These are phyloP conservation scores for Spathaspora girioi DNA, from an alignment of 805 yeast species.

Conservation along the genomic window DNA sequence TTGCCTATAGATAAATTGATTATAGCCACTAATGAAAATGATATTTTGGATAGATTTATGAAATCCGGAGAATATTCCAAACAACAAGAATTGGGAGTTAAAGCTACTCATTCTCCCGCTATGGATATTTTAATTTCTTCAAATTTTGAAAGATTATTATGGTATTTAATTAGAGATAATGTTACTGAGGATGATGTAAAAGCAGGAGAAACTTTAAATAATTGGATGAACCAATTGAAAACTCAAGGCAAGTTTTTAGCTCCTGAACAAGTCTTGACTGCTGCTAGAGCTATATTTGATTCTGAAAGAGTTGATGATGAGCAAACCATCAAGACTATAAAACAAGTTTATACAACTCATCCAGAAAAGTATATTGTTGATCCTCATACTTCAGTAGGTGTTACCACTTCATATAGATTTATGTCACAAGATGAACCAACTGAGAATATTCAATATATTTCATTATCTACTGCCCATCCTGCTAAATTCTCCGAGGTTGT, in stretches of 20 bases:
- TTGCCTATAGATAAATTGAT: constrained; percentile 82
- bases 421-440: constrained; percentile 37
- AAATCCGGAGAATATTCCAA: constrained; percentile 83
- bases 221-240: constrained; percentile 80
- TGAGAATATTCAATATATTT: constrained; percentile 49
- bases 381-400: constrained; percentile 97
- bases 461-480: constrained; percentile 97
- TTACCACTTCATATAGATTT: constrained; percentile 67
- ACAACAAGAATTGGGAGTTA: constrained; percentile 51
- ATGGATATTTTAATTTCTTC: constrained; percentile 97
- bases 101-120: constrained; percentile 93
- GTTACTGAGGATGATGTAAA: constrained; percentile 47
- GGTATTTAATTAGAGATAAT: constrained; percentile 85
- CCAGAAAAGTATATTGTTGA: constrained; percentile 77
- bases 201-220: constrained; percentile 70
- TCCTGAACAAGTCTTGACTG: constrained; percentile 56
- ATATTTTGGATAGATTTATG: constrained; percentile 89
- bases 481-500: constrained; percentile 98
- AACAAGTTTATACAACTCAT: constrained; percentile 55
- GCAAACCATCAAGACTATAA: constrained; percentile 79
- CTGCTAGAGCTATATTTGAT: constrained; percentile 67
- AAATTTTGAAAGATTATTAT: constrained; percentile 91
- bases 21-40: constrained; percentile 95
- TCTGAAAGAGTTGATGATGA: constrained; percentile 78
- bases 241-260: constrained; percentile 73